Conservation (phyloP, 2,329 filamentous ascomycete species). For the Celoporthe dispersa region DNA sequence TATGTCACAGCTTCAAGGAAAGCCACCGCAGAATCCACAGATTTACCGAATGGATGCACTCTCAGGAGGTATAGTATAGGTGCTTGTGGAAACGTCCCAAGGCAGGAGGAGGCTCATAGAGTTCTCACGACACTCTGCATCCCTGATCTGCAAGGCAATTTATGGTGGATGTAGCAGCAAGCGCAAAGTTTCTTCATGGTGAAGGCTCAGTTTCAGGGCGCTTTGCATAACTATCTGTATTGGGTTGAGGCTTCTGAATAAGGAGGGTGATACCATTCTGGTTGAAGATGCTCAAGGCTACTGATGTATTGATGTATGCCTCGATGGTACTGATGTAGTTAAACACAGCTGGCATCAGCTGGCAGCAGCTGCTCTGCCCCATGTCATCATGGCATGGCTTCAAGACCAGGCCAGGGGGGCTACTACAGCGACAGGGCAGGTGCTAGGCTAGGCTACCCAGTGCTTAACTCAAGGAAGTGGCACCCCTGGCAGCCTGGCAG, state of each 20-base stretch:
- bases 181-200: background rate
- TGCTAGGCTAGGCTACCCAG: background rate
- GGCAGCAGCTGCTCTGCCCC: background rate
- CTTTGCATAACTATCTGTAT: background rate
- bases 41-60: background rate
- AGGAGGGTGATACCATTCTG: background rate
- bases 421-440: too few species aligned
- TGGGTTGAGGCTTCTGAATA: background rate
- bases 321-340: background rate
- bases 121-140: background rate
- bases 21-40: too few species aligned
- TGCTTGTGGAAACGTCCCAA: background rate
- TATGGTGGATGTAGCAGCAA: background rate
- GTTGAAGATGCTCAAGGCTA: background rate
- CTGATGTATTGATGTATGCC: background rate
- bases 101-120: background rate
- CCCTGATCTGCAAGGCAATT: background rate
- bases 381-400: background rate
- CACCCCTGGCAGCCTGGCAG: background rate
- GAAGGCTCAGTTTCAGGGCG: background rate
- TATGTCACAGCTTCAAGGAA: background rate
- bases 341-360: slow-evolving; percentile 2
- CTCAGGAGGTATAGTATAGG: background rate
- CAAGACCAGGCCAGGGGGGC: background rate
- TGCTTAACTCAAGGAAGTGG: background rate